Conservation (phyloP, 1,139 yeast species). For the Zygotorulaspora mrakii region DNA sequence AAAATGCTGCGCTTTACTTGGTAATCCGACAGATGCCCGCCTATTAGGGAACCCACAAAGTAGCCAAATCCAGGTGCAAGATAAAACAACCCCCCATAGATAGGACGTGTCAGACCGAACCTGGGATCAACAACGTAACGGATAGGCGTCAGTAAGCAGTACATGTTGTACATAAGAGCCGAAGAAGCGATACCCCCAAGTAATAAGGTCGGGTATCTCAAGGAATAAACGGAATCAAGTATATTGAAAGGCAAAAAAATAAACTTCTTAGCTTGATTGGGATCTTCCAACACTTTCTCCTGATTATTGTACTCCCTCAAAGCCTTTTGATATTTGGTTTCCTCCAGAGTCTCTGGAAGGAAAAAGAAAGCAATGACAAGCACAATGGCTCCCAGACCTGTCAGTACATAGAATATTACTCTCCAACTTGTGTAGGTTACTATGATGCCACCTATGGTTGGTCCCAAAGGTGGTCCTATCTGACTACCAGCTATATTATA, state of each 20-base stretch:
- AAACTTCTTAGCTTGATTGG: constrained; percentile 37
- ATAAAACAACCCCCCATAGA: constrained; percentile 49
- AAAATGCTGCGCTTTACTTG: constrained; percentile 43
- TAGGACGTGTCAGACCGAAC: constrained; percentile 45
- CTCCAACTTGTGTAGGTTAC: constrained; percentile 52
- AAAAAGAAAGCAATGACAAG: constrained; percentile 37
- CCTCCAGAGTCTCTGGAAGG: constrained; percentile 44
- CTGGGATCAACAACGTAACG: constrained; percentile 53
- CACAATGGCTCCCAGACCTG: constrained; percentile 41
- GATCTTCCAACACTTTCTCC: constrained; percentile 13
- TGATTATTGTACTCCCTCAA: constrained; percentile 9
- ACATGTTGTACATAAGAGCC: constrained; percentile 47
- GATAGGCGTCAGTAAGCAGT: constrained; percentile 50
- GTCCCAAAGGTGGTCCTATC: constrained; percentile 48
- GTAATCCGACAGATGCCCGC: constrained; percentile 50
- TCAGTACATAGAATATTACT: constrained; percentile 46
- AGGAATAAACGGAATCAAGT: constrained; percentile 40
- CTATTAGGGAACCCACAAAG: constrained; percentile 46
- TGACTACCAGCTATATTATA: constrained; percentile 45
- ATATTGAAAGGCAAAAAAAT: constrained; percentile 46
- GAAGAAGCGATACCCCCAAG: constrained; percentile 45
- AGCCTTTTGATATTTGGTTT: constrained; percentile 29
- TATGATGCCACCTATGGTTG: constrained; percentile 46
- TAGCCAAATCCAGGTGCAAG: constrained; percentile 53
- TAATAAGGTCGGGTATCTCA: constrained; percentile 42